Conservation (phyloP, 148 eudicot genomes). For the Mesembryanthemum crystallinum region DNA sequence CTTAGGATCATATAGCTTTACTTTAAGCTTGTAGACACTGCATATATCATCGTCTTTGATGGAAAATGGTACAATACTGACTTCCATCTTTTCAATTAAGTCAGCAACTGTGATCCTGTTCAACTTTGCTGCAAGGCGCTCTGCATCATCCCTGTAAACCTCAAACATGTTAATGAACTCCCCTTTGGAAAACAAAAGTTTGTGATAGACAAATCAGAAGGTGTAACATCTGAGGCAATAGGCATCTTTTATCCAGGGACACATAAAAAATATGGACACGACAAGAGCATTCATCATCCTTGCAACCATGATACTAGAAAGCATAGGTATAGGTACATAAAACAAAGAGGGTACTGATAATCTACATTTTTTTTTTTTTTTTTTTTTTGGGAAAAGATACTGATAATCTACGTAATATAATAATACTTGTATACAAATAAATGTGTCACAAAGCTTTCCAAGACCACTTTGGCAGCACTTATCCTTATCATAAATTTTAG, state of each 20-base stretch:
- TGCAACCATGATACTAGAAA: background rate
- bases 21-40: constrained; percentile 66
- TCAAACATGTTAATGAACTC: background rate
- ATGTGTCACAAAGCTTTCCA: too few relatives aligned
- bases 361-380: too few relatives aligned
- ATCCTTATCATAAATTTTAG: too few relatives aligned
- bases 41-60: constrained; percentile 26
- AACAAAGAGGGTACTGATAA: constrained; percentile 6
- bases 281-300: background rate
- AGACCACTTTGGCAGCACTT: too few relatives aligned
- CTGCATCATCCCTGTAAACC: constrained; percentile 70
- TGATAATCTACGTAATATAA: too few relatives aligned
- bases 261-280: background rate
- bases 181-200: background rate
- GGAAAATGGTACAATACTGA: constrained; percentile 47
- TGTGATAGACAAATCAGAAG: background rate
- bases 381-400: too few relatives aligned
- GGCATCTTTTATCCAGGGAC: background rate
- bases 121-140: constrained; percentile 51
- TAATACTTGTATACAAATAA: too few relatives aligned
- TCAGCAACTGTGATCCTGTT: constrained; percentile 77
- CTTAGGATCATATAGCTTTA: constrained; percentile 59
- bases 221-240: background rate
- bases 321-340: background rate
- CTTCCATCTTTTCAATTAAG: constrained; percentile 71